phyloP scores from a whole-genome alignment of 106 monocot species.

The Amphibolis antarctica region DNA sequence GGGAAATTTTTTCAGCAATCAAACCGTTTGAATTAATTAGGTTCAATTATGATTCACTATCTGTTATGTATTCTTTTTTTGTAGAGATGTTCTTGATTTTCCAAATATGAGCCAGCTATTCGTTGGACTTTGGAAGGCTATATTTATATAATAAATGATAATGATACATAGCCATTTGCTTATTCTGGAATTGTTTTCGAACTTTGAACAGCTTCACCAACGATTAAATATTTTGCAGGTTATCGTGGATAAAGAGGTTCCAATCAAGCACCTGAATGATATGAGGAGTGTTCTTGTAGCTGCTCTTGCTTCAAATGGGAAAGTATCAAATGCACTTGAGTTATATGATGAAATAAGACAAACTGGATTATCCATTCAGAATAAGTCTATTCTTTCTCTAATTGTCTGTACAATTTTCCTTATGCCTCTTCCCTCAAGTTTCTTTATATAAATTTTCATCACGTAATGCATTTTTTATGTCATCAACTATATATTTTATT shows the following conservation, averaged over 20 bases:
- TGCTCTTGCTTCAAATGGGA: slow-evolving; percentile 69
- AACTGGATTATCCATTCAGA: slow-evolving; percentile 41
- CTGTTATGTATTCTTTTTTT: too few relatives aligned
- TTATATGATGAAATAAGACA: slow-evolving; percentile 71
- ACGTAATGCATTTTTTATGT: not conserved
- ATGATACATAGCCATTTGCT: too few relatives aligned
- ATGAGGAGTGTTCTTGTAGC: slow-evolving; percentile 54
- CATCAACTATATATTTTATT: not conserved
- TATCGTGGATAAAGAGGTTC: slow-evolving; percentile 33
- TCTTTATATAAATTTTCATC: not conserved
- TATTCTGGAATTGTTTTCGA: too few relatives aligned
- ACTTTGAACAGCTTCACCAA: too few relatives aligned
- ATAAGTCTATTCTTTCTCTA: slow-evolving; percentile 48
- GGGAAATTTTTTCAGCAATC: not conserved
- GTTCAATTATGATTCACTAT: too few relatives aligned
- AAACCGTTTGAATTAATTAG: too few relatives aligned
- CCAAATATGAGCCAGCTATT: too few relatives aligned
- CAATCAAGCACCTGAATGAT: slow-evolving; percentile 38
- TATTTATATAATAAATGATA: too few relatives aligned
- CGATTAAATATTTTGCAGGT: slow-evolving; percentile 29
- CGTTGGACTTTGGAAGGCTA: too few relatives aligned
- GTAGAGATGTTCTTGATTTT: too few relatives aligned
- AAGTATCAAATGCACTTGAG: slow-evolving; percentile 50
- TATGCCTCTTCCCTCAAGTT: not conserved
- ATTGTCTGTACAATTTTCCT: slow-evolving; percentile 41